Evolutionary conservation across 352 stramenopile species (phyloP).

Genomic region (Blastocystis sp.): DNA sequence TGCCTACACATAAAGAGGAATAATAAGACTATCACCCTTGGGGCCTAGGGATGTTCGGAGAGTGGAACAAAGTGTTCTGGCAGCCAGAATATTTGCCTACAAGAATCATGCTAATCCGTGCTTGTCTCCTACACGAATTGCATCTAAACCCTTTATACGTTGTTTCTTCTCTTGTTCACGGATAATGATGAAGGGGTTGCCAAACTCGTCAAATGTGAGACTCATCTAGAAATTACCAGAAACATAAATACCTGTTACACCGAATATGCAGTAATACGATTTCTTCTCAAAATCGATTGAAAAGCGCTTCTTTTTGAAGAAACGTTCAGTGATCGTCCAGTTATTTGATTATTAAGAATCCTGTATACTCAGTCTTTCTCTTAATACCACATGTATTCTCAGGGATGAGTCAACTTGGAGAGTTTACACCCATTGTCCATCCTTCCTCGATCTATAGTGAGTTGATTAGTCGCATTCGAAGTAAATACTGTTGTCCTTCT

Average conservation of each 20-base stretch:
- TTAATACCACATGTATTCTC: neutral
- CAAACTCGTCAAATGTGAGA: conserved; percentile 90
- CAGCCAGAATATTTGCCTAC: conserved; percentile 96
- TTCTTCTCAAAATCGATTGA: neutral
- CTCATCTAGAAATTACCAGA: conserved; percentile 70
- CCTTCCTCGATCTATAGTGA: conserved; percentile 1
- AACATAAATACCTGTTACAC: neutral
- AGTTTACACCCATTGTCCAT: neutral
- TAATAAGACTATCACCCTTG: conserved; percentile 74
- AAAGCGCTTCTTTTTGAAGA: neutral
- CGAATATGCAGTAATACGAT: neutral
- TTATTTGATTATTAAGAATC: too few relatives aligned
- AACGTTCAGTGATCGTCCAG: neutral
- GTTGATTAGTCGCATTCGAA: neutral
- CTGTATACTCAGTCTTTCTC: too few relatives aligned
- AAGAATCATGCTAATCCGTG: neutral
- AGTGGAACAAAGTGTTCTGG: conserved; percentile 90
- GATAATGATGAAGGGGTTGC: conserved; percentile 98
- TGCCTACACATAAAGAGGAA: conserved; percentile 74
- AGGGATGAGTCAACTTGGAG: neutral
- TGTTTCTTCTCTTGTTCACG: conserved; percentile 96
- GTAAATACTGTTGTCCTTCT: neutral
- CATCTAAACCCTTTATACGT: conserved; percentile 95
- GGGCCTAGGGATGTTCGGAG: conserved; percentile 94
- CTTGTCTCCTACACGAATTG: conserved; percentile 82